These are phyloP conservation scores for Peronospora belbahrii DNA, from an alignment of 352 stramenopile species.

Conservation along the genomic window DNA sequence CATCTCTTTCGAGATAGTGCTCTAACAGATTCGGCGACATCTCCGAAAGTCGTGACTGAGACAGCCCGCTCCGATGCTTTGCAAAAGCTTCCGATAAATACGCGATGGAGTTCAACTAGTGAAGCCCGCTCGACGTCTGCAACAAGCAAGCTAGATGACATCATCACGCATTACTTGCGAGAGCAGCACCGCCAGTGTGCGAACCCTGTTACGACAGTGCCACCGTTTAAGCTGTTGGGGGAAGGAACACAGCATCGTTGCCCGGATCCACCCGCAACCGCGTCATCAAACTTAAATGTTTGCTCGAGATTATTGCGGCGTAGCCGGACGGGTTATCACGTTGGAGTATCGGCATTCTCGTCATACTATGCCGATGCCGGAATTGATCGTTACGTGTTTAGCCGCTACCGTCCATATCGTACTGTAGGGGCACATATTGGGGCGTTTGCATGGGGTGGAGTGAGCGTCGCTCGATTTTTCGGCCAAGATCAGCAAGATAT, in stretches of 20 bases:
- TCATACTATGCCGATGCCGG: slow-evolving; percentile 53
- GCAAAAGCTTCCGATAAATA: slow-evolving; percentile 31
- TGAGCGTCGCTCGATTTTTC: slow-evolving; percentile 60
- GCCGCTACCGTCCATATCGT: slow-evolving; percentile 63
- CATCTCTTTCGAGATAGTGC: slow-evolving; percentile 31
- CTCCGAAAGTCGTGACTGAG: slow-evolving; percentile 12
- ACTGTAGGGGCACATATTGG: slow-evolving; percentile 42
- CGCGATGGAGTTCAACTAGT: slow-evolving; percentile 22
- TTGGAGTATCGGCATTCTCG: slow-evolving; percentile 34
- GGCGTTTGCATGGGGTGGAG: slow-evolving; percentile 46
- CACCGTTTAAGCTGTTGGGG: slow-evolving; percentile 73
- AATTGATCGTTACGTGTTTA: slow-evolving; percentile 73
- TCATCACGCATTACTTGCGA: slow-evolving; percentile 82
- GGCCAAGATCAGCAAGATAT: slow-evolving; percentile 54
- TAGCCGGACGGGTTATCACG: slow-evolving; percentile 39
- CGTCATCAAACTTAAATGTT: slow-evolving; percentile 52
- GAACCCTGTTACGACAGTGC: slow-evolving; percentile 81
- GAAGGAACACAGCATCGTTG: slow-evolving; percentile 56
- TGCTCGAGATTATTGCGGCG: slow-evolving; percentile 52
- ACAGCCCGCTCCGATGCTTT: slow-evolving; percentile 15
- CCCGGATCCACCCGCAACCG: slow-evolving; percentile 45
- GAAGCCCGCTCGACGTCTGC: slow-evolving; percentile 4
- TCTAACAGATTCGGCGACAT: slow-evolving; percentile 12
- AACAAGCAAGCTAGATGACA: slow-evolving; percentile 62
- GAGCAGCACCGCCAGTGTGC: slow-evolving; percentile 85